These are phyloP conservation scores for Porcisia hertigi DNA, from an alignment of 208 protist species.

Conservation along the genomic window DNA sequence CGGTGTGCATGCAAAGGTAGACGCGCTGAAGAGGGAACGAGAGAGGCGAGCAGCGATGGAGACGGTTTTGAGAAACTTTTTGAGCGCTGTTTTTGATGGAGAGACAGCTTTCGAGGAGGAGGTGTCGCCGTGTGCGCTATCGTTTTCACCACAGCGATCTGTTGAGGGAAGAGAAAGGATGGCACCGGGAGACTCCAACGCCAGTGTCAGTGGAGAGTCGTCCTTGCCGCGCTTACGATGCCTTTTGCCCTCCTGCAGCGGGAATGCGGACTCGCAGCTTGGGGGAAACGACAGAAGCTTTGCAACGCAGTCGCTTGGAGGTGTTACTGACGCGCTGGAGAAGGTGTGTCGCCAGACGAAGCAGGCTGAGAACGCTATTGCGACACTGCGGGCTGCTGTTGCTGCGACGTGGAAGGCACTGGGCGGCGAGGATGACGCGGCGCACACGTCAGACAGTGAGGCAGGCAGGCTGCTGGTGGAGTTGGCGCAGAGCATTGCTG, in stretches of 20 bases:
- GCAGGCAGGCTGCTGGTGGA: constrained; percentile 16
- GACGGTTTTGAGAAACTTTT: not conserved
- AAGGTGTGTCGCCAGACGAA: constrained; percentile 32
- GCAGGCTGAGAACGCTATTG: constrained; percentile 25
- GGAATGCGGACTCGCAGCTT: not conserved
- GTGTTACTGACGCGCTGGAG: constrained; percentile 16
- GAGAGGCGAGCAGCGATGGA: constrained; percentile 4
- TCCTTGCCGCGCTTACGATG: constrained; percentile 4
- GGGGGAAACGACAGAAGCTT: not conserved
- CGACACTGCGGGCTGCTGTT: constrained; percentile 39
- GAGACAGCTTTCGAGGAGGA: not conserved
- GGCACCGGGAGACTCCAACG: not conserved
- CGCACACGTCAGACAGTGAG: constrained; percentile 15
- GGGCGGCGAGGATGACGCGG: constrained; percentile 26
- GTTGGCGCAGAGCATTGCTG: constrained; percentile 17
- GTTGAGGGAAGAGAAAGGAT: not conserved
- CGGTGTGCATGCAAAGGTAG: constrained; percentile 25
- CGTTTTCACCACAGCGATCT: not conserved
- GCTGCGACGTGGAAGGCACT: constrained; percentile 36
- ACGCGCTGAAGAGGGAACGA: constrained; percentile 19
- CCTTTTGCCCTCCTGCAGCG: not conserved
- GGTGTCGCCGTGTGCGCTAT: not conserved
- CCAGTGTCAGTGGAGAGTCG: not conserved
- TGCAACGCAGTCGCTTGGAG: not conserved
- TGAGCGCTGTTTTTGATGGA: constrained; percentile 3